Evolutionary conservation across 2,329 filamentous ascomycete species (phyloP).

Genomic region (Phoma sp.): DNA sequence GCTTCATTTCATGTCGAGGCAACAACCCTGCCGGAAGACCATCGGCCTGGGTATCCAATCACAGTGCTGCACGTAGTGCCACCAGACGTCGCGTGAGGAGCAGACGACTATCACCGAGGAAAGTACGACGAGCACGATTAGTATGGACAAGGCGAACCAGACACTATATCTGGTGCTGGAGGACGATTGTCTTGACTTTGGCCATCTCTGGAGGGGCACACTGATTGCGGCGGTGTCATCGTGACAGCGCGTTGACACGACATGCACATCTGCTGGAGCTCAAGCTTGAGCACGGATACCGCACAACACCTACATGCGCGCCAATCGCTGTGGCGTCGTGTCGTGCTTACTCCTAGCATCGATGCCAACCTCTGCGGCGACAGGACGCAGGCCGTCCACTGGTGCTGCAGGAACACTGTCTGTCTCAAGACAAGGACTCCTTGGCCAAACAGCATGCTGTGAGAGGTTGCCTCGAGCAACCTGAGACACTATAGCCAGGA

Average conservation of each 20-base stretch:
- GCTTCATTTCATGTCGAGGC: slow-evolving; percentile 1
- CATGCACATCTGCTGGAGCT: slow-evolving; percentile 9
- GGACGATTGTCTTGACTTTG: neutral
- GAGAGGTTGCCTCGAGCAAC: slow-evolving; percentile 10
- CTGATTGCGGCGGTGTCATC: neutral
- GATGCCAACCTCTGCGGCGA: neutral
- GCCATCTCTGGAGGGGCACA: neutral
- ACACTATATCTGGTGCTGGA: slow-evolving; percentile 4
- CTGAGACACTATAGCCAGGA: slow-evolving; percentile 5
- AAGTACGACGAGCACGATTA: slow-evolving; percentile 5
- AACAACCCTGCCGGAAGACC: slow-evolving; percentile 3
- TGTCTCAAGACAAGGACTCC: slow-evolving; percentile 7
- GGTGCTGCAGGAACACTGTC: slow-evolving; percentile 11
- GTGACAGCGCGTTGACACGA: slow-evolving; percentile 15
- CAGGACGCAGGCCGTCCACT: slow-evolving; percentile 6
- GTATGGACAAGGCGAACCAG: neutral
- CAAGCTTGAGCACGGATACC: slow-evolving; percentile 19
- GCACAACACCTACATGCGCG: slow-evolving; percentile 2
- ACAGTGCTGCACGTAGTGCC: slow-evolving; percentile 29
- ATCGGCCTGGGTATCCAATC: slow-evolving; percentile 23
- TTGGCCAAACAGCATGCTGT: neutral
- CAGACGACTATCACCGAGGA: slow-evolving; percentile 8
- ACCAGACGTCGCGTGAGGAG: slow-evolving; percentile 26
- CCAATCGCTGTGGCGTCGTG: slow-evolving; percentile 13
- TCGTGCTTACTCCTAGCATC: neutral